Conservation (phyloP, 2,329 filamentous ascomycete species). For the Penicillium expansum region DNA sequence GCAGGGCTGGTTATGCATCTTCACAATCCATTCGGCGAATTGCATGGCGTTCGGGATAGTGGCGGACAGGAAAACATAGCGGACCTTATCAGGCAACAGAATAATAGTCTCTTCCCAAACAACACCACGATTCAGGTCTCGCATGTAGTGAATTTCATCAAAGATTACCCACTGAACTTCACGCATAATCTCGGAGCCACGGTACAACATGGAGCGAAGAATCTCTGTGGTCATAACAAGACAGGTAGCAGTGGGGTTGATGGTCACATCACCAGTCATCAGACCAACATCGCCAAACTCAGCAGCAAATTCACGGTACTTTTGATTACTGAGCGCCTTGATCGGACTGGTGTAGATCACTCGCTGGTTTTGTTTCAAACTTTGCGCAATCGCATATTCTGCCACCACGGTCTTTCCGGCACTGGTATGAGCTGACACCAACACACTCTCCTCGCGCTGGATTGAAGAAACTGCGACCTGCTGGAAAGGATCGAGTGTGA, state of each 20-base stretch:
- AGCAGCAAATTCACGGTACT: conserved; percentile 92
- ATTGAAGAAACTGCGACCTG: conserved; percentile 92
- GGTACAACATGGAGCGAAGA: conserved; percentile 96
- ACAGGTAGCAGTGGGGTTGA: conserved; percentile 97
- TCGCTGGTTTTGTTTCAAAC: conserved; percentile 92
- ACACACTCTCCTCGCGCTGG: conserved; percentile 89
- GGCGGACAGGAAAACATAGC: conserved; percentile 96
- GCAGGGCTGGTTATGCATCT: conserved; percentile 95
- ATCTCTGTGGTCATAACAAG: conserved; percentile 99
- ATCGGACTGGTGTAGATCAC: conserved; percentile 99
- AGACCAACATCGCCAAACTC: conserved; percentile 96
- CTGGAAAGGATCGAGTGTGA: conserved; percentile 96
- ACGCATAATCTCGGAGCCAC: conserved; percentile 98
- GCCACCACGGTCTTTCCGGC: conserved; percentile 98
- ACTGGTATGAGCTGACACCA: conserved; percentile 95
- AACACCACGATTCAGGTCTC: conserved; percentile 82
- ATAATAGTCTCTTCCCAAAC: conserved; percentile 99
- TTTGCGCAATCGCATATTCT: conserved; percentile 97
- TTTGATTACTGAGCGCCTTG: conserved; percentile 97
- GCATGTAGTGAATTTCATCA: conserved; percentile 98
- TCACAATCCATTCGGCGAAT: conserved; percentile 98
- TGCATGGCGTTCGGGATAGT: conserved; percentile 99
- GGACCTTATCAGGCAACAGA: conserved; percentile 93
- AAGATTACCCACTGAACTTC: conserved; percentile 99
- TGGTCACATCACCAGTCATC: conserved; percentile 99